These are phyloP conservation scores for Suillus cothurnatus DNA, from an alignment of 768 basidiomycete genomes.

Conservation along the genomic window DNA sequence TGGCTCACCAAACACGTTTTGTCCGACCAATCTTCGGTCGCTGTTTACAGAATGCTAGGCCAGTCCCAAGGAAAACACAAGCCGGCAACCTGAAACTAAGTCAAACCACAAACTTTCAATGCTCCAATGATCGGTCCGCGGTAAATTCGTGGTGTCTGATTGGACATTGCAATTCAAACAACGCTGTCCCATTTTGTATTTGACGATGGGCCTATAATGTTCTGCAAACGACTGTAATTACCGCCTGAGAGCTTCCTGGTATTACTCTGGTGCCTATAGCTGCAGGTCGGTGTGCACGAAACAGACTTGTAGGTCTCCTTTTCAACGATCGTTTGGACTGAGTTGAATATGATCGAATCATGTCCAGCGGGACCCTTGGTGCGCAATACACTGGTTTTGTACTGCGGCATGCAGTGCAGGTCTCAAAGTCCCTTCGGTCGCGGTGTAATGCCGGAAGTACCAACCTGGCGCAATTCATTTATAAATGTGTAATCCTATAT, in stretches of 20 bases:
- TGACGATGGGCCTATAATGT: not conserved
- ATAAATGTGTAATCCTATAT: too few relatives aligned
- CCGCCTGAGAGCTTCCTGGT: not conserved
- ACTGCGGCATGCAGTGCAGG: too few relatives aligned
- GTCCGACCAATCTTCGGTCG: not conserved
- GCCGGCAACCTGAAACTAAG: too few relatives aligned
- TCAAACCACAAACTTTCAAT: too few relatives aligned
- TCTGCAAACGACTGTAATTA: not conserved
- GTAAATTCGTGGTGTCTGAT: too few relatives aligned
- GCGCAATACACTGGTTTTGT: not conserved
- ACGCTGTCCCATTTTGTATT: not conserved
- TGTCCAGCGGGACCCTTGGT: not conserved
- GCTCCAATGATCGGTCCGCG: too few relatives aligned
- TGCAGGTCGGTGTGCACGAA: not conserved
- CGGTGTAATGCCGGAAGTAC: too few relatives aligned
- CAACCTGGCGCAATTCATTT: too few relatives aligned
- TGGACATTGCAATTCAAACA: too few relatives aligned
- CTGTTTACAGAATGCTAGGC: not conserved
- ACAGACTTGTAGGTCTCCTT: not conserved
- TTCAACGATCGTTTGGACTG: not conserved
- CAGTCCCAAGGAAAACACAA: not conserved
- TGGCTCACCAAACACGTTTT: not conserved
- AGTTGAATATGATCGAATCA: not conserved
- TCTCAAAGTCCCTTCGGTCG: too few relatives aligned
- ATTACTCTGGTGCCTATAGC: not conserved